These are phyloP conservation scores for Phtheirospermum japonicum DNA, from an alignment of 257 asterid species.

Conservation along the genomic window DNA sequence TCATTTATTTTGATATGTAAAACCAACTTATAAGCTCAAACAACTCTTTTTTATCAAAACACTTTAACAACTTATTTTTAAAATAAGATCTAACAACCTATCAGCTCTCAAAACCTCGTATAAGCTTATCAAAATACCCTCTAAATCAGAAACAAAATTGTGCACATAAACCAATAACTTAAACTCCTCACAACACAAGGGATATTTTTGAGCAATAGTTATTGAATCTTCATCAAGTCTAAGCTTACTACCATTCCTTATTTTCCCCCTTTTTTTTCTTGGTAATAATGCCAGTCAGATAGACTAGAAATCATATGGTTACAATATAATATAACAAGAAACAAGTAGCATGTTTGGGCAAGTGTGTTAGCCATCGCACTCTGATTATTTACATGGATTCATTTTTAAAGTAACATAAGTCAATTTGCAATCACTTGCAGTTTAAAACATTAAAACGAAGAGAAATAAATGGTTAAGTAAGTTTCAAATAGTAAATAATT, in stretches of 20 bases:
- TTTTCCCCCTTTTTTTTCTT: background rate
- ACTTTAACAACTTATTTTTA: no score
- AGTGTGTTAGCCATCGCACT: background rate
- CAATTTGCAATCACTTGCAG: background rate
- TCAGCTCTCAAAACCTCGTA: no score
- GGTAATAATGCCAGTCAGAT: background rate
- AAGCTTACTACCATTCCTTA: background rate
- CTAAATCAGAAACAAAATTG: no score
- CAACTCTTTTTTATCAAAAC: no score
- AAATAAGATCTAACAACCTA: no score
- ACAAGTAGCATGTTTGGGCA: background rate
- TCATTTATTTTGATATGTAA: background rate
- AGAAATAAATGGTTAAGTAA: background rate
- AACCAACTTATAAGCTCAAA: background rate
- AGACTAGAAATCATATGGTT: background rate
- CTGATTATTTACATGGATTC: background rate
- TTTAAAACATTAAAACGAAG: no score
- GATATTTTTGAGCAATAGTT: slow-evolving; percentile 6
- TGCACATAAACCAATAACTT: background rate
- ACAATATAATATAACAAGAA: background rate
- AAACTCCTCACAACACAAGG: slow-evolving; percentile 8
- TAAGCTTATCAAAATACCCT: no score
- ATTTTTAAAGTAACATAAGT: background rate
- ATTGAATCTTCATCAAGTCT: slow-evolving; percentile 6
- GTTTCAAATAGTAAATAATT: no score